These are phyloP conservation scores for Phytophthora melonis DNA, from an alignment of 352 stramenopile species.

Conservation along the genomic window DNA sequence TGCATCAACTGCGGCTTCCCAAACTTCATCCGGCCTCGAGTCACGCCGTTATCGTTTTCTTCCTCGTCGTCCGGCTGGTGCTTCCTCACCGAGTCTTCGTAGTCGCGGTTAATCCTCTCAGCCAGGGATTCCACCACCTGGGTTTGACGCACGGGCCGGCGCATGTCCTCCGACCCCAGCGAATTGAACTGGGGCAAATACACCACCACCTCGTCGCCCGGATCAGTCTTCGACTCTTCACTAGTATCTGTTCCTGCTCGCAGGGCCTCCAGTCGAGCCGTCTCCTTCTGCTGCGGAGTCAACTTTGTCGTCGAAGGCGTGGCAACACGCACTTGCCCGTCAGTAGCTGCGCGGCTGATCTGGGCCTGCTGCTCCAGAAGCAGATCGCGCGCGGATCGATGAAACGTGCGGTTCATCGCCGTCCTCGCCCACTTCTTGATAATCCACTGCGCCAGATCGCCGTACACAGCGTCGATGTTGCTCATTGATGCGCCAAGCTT, in stretches of 20 bases:
- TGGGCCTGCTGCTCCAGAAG: constrained; percentile 54
- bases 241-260: constrained; percentile 17
- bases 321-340: constrained; percentile 42
- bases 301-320: constrained; percentile 17
- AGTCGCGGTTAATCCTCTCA: constrained; percentile 57
- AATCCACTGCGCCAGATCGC: constrained; percentile 69
- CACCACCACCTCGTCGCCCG: constrained; percentile 48
- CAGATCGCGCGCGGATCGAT: constrained; percentile 48
- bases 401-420: constrained; percentile 53
- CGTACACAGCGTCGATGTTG: constrained; percentile 54
- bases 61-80: constrained; percentile 37
- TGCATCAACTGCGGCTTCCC: constrained; percentile 57
- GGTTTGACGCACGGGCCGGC: constrained; percentile 56
- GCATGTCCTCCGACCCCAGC: constrained; percentile 65
- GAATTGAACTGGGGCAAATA: constrained; percentile 73
- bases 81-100: constrained; percentile 57
- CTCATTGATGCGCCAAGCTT: constrained; percentile 44
- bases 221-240: constrained; percentile 30
- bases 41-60: constrained; percentile 34
- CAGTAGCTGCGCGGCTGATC: constrained; percentile 41
- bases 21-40: constrained; percentile 55
- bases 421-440: constrained; percentile 67
- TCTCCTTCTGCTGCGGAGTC: constrained; percentile 39
- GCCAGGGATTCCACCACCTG: constrained; percentile 70
- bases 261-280: constrained; percentile 40